Conservation (phyloP, 441 rosid genomes). For the Populus hybrid region DNA sequence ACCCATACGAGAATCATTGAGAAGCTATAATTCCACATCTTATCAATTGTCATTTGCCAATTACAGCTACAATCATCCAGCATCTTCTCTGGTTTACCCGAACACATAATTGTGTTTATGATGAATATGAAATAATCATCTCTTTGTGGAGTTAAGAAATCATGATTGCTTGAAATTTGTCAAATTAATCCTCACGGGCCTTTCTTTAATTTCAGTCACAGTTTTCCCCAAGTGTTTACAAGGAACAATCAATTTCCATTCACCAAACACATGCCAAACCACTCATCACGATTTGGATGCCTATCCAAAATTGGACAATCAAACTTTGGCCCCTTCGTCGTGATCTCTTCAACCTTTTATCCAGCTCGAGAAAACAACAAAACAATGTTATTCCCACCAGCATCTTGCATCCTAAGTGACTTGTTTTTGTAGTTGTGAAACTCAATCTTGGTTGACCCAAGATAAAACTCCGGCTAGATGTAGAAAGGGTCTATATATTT, state of each 20-base stretch:
- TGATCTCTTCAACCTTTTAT: not conserved
- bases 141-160: not conserved
- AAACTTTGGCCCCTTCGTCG: not conserved
- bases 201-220: not conserved
- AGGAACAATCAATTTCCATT: not conserved
- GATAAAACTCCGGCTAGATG: too few species aligned
- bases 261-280: not conserved
- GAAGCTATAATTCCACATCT: not conserved
- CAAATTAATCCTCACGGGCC: not conserved
- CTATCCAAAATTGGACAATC: not conserved
- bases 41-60: not conserved
- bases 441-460: too few species aligned
- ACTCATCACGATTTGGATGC: not conserved
- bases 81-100: not conserved
- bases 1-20: not conserved
- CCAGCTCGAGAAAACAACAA: too few species aligned
- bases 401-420: too few species aligned
- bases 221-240: not conserved
- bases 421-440: too few species aligned
- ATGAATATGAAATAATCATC: not conserved
- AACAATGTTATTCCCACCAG: too few species aligned
- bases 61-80: not conserved
- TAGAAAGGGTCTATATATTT: too few species aligned
- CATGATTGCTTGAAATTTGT: not conserved
- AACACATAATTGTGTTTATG: not conserved